Percentiles rank a stretch among this genome's conserved stretches.
phyloP scores from a whole-genome alignment of 352 stramenopile genomes.

The Phytopythium ostracodes region DNA sequence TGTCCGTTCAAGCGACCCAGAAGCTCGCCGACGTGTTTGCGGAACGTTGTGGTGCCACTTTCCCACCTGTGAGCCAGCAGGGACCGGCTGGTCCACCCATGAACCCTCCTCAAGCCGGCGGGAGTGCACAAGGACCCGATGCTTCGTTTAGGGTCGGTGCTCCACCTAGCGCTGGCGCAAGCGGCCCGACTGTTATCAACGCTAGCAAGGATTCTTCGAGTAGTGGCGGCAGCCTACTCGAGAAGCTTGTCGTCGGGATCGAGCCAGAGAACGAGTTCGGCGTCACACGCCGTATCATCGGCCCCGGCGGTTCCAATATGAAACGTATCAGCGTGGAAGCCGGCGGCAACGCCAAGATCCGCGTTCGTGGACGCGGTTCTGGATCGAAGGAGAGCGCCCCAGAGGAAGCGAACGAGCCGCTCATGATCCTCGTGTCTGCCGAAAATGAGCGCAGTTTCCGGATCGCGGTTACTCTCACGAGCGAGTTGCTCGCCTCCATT shows the following conservation, averaged over 20 bases:
- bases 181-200: constrained; percentile 11
- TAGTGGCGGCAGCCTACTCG: constrained; percentile 22
- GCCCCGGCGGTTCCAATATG: constrained; percentile 74
- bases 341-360: constrained; percentile 77
- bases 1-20: constrained; percentile 65
- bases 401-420: constrained; percentile 71
- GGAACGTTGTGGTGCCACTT: constrained; percentile 50
- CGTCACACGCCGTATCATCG: constrained; percentile 82
- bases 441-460: constrained; percentile 85
- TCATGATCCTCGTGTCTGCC: constrained; percentile 82
- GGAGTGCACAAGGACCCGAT: neutral
- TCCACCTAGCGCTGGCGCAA: constrained; percentile 7
- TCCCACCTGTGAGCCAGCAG: constrained; percentile 33
- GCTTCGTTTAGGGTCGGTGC: neutral
- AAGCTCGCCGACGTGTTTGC: constrained; percentile 69
- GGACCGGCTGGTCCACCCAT: constrained; percentile 15
- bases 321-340: constrained; percentile 85
- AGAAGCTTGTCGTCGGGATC: constrained; percentile 84
- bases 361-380: constrained; percentile 76
- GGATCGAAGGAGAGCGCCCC: constrained; percentile 67
- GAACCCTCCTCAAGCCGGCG: neutral
- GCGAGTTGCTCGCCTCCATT: constrained; percentile 63
- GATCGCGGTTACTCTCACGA: constrained; percentile 64
- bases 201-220: constrained; percentile 9
- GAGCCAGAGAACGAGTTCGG: constrained; percentile 85